Evolutionary conservation across 1,284 basidiomycete species (phyloP), one percentile per base, ranked within the genome.

Genomic region (Leccinum angustisporum): DNA sequence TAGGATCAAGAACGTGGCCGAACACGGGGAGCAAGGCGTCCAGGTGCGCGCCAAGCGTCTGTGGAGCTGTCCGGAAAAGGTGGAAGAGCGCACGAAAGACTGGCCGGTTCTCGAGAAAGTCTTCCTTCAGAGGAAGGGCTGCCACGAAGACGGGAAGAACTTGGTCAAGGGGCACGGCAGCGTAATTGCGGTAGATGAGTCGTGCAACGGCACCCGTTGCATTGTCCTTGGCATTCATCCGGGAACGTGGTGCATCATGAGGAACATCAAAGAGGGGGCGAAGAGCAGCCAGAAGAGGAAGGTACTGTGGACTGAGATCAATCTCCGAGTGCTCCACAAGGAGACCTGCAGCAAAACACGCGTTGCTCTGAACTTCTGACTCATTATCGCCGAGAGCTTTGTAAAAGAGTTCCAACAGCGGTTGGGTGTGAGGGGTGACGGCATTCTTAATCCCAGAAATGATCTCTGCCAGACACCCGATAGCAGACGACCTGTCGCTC

Each of bases 381-480:
- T 98, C 97, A 43, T 85, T 80, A 73, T 99, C 97, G 63, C 84
- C 77, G 33, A 99, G 84, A 9, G 93, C 95, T 62, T 83, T 83
- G 74, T 91, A 89, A 79, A 97, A 91, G 63, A 97, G 83, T 63
- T 92, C 86, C 61, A 95, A 82, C 16, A 97, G 80, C n/a, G 85
- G 85, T 68, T 92, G 85, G 3, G 97, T 98, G 73, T 87, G 93
- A 14, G 91, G 88, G 1, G 95, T 97, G 66, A 98, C 85, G 33
- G 91, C 88, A 56, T 76, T 77, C 81, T 97, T 95, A 84, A 99
- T 91, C 56, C 95, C 95, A 33, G 90, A 87, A 73, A 97, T 96
- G 68, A 98, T 93, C 80, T 99, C 97, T 56, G 96, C 97, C 31
- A 99, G 82, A 66, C 91, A 93, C 33, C 97, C 97, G 62, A 98